These are phyloP conservation scores for Aureobasidium sp. DNA, from an alignment of 2,329 filamentous ascomycete genomes.

Conservation along the genomic window DNA sequence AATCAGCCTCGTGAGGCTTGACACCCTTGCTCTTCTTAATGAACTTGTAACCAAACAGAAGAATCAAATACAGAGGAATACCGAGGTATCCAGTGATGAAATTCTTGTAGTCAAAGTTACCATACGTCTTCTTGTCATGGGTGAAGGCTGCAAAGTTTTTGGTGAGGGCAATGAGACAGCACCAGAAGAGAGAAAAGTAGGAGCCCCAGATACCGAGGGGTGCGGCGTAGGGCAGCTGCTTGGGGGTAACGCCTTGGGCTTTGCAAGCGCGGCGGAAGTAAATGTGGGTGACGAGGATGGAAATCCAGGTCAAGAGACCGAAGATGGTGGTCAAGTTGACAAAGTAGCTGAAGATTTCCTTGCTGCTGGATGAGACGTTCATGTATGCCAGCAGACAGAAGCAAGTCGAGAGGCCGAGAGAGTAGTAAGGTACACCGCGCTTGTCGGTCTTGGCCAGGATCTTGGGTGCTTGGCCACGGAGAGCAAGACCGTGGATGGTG, in stretches of 20 bases:
- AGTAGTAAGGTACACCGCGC: constrained; percentile 62
- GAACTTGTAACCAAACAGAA: constrained; percentile 64
- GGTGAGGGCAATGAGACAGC: constrained; percentile 66
- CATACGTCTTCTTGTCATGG: constrained; percentile 35
- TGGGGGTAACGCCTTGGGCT: constrained; percentile 40
- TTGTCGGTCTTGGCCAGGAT: constrained; percentile 66
- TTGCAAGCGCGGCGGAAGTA: constrained; percentile 41
- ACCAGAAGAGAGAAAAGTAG: constrained; percentile 60
- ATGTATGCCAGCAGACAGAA: constrained; percentile 54
- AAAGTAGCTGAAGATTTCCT: constrained; percentile 42
- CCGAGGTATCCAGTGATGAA: constrained; percentile 74
- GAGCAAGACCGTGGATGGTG: constrained; percentile 65
- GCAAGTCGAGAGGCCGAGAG: constrained; percentile 53
- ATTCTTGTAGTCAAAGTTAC: constrained; percentile 63
- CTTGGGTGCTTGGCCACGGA: constrained; percentile 62
- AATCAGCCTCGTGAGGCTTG: constrained; percentile 55
- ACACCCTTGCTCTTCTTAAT: constrained; percentile 49
- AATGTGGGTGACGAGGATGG: constrained; percentile 43
- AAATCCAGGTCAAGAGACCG: constrained; percentile 42
- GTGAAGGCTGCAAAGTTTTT: constrained; percentile 77
- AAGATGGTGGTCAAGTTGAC: constrained; percentile 38
- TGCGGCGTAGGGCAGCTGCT: constrained; percentile 48
- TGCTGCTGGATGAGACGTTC: constrained; percentile 38
- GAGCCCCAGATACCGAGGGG: constrained; percentile 68
- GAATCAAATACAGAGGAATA: constrained; percentile 64